A percentile compares a stretch with the other conserved stretches of the same genome.
phyloP scores from a whole-genome alignment of 495 filamentous ascomycete genomes.

The Aspergillus panamensis region DNA sequence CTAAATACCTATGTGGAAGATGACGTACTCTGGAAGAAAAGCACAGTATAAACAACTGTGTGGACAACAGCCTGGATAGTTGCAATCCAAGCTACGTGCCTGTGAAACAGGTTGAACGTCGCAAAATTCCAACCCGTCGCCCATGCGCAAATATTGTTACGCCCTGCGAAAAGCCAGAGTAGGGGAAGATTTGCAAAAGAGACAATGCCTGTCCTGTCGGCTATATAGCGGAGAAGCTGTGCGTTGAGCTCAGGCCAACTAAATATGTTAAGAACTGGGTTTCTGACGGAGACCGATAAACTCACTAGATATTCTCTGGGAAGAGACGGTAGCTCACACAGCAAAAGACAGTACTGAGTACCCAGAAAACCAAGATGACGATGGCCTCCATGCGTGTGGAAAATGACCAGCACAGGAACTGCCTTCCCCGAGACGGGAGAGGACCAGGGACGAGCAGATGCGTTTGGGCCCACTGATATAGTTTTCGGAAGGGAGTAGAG shows the following conservation, averaged over 20 bases:
- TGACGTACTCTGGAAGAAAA: slow-evolving; percentile 33
- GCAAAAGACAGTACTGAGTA: slow-evolving; percentile 37
- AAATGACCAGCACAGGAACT: slow-evolving; percentile 36
- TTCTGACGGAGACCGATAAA: not conserved
- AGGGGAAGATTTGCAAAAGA: slow-evolving; percentile 50
- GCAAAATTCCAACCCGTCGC: slow-evolving; percentile 53
- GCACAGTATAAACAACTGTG: slow-evolving; percentile 31
- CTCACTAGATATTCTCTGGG: slow-evolving; percentile 40
- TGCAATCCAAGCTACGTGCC: slow-evolving; percentile 52
- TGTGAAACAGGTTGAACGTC: slow-evolving; percentile 54
- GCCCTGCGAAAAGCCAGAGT: slow-evolving; percentile 49
- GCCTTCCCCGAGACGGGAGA: slow-evolving; percentile 24
- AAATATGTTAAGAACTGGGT: slow-evolving; percentile 14
- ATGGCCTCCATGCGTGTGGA: slow-evolving; percentile 41
- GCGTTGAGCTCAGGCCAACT: slow-evolving; percentile 35
- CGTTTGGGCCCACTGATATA: slow-evolving; percentile 29
- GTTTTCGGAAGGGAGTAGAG: slow-evolving; percentile 2
- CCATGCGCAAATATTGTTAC: slow-evolving; percentile 56
- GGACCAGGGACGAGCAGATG: slow-evolving; percentile 37
- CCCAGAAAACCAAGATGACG: slow-evolving; percentile 38
- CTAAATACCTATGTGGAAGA: not conserved
- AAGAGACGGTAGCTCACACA: slow-evolving; percentile 36
- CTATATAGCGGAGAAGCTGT: slow-evolving; percentile 43
- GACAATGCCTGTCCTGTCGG: slow-evolving; percentile 52
- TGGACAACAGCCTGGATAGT: slow-evolving; percentile 51